These are phyloP conservation scores for Diaporthe velutina DNA, from an alignment of 2,329 filamentous ascomycete species.

Conservation along the genomic window DNA sequence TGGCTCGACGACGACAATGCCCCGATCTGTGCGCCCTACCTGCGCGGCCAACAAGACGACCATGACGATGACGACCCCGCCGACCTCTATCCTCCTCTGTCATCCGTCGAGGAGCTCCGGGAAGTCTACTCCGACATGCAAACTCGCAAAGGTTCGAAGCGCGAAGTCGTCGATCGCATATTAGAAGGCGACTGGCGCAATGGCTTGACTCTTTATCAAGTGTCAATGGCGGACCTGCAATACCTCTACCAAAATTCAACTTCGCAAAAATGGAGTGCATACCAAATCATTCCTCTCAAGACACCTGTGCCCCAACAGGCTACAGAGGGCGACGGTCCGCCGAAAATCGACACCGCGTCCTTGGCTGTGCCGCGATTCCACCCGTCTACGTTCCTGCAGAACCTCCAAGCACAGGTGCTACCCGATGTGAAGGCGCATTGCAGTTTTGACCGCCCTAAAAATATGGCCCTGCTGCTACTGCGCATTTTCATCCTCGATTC, in stretches of 20 bases:
- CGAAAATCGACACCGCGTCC: slow-evolving; percentile 59
- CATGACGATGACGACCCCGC: slow-evolving; percentile 65
- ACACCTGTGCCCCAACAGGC: slow-evolving; percentile 45
- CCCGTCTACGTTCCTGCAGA: slow-evolving; percentile 82
- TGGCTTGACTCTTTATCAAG: slow-evolving; percentile 74
- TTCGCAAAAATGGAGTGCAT: slow-evolving; percentile 74
- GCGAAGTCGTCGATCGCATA: slow-evolving; percentile 74
- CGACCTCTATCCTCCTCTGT: slow-evolving; percentile 77
- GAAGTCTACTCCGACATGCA: slow-evolving; percentile 74
- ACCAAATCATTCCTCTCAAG: slow-evolving; percentile 68
- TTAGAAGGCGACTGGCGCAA: slow-evolving; percentile 77
- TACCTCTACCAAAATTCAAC: slow-evolving; percentile 75
- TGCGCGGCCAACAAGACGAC: slow-evolving; percentile 54
- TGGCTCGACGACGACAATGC: slow-evolving; percentile 81
- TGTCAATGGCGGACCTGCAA: slow-evolving; percentile 77
- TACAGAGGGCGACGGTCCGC: slow-evolving; percentile 55
- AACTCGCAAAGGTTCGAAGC: slow-evolving; percentile 69
- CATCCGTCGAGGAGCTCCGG: slow-evolving; percentile 75
- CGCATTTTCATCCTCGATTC: slow-evolving; percentile 85
- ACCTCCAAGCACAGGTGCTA: slow-evolving; percentile 79
- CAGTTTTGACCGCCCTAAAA: slow-evolving; percentile 79
- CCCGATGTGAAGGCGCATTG: slow-evolving; percentile 89
- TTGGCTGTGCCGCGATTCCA: slow-evolving; percentile 79
- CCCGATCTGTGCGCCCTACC: slow-evolving; percentile 70
- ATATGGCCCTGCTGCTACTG: slow-evolving; percentile 79